Evolutionary conservation across 2,329 filamentous ascomycete genomes (phyloP).

Genomic region (Phyllachora maydis): DNA sequence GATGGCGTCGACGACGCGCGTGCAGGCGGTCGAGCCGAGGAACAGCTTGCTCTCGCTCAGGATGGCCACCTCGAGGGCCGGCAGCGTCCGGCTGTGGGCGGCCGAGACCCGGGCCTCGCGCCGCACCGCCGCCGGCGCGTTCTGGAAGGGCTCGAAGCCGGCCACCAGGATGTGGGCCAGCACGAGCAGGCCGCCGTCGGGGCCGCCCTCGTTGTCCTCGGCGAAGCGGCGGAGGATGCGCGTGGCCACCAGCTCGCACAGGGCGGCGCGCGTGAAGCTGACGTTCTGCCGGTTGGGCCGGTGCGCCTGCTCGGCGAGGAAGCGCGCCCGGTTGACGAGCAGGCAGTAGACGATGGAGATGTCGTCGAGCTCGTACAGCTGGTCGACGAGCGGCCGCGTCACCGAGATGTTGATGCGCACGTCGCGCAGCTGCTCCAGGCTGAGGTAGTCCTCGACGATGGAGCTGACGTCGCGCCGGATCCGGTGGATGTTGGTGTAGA

Average conservation of each 20-base stretch:
- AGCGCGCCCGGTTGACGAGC: constrained; percentile 63
- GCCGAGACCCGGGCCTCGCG: constrained; percentile 29
- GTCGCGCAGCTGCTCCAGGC: constrained; percentile 57
- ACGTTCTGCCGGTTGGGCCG: constrained; percentile 65
- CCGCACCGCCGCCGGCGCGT: constrained; percentile 48
- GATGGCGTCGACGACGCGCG: constrained; percentile 50
- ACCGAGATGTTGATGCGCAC: constrained; percentile 66
- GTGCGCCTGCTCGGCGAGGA: constrained; percentile 57
- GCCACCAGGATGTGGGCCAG: constrained; percentile 65
- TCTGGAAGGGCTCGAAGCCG: constrained; percentile 72
- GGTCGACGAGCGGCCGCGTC: constrained; percentile 65
- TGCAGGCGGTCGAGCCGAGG: constrained; percentile 55
- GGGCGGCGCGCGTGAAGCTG: constrained; percentile 52
- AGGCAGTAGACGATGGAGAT: constrained; percentile 72
- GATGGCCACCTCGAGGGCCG: constrained; percentile 66
- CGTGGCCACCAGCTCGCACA: constrained; percentile 65
- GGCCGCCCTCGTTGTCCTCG: constrained; percentile 48
- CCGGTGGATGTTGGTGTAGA: constrained; percentile 62
- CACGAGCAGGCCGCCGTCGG: constrained; percentile 47
- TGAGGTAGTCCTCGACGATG: constrained; percentile 42
- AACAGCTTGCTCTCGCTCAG: constrained; percentile 66
- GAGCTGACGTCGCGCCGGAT: constrained; percentile 42
- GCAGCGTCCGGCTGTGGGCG: constrained; percentile 37
- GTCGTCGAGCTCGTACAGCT: constrained; percentile 60
- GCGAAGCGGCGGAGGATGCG: constrained; percentile 61